Conservation (phyloP, 1,284 basidiomycete genomes). For the Tausonia pullulans region DNA sequence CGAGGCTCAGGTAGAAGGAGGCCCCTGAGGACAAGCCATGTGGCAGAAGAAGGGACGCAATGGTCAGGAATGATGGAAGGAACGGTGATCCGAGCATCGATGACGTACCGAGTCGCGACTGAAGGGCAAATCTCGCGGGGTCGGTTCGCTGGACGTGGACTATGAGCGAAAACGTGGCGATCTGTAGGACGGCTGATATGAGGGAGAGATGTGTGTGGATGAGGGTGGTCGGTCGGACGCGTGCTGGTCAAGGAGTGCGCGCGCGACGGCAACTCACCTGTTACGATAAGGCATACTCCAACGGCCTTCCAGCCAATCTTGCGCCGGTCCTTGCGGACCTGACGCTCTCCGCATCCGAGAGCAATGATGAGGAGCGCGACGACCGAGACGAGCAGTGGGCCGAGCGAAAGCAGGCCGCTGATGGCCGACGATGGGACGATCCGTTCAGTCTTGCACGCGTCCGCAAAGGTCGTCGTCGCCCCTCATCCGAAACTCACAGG, state of each 20-base stretch:
- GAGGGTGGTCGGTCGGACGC: background rate
- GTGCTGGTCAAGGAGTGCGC: background rate
- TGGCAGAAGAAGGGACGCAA: background rate
- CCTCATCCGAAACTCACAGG: background rate
- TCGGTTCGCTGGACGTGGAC: conserved; percentile 14
- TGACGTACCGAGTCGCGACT: conserved; percentile 7
- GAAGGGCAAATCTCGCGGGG: conserved; percentile 5
- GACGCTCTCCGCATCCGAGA: conserved; percentile 12
- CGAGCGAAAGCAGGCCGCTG: conserved; percentile 17
- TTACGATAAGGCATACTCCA: conserved; percentile 8
- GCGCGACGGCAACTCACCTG: conserved; percentile 5
- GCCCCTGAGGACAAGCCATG: conserved; percentile 5
- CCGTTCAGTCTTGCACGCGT: no score
- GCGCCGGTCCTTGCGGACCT: conserved; percentile 9
- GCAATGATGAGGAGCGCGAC: conserved; percentile 17
- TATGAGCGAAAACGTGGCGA: conserved; percentile 15
- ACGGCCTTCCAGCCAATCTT: conserved; percentile 18
- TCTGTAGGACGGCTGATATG: conserved; percentile 17
- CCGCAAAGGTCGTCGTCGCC: background rate
- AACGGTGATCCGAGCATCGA: background rate
- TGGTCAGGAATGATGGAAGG: background rate
- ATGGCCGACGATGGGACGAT: background rate
- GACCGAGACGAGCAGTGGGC: conserved; percentile 14
- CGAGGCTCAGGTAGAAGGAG: conserved; percentile 15
- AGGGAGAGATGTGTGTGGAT: background rate